Evolutionary conservation across 1,284 basidiomycete species (phyloP).

Genomic region (Irpex sp.): DNA sequence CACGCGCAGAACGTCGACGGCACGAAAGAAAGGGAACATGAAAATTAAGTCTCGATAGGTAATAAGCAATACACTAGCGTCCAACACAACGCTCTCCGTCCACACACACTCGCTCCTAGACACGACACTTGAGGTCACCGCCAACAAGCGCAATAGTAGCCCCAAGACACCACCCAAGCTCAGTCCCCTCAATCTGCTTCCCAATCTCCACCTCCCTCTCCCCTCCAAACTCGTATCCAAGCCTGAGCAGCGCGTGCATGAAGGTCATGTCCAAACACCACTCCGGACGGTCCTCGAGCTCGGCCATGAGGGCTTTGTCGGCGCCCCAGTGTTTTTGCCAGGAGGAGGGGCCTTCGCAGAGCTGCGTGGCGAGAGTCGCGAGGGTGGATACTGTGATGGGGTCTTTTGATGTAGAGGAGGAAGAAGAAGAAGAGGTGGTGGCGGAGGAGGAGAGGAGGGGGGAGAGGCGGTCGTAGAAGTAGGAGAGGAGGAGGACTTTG

Average conservation of each 20-base stretch:
- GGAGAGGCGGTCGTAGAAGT: slow-evolving; percentile 92
- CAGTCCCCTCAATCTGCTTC: slow-evolving; percentile 88
- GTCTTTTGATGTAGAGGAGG: slow-evolving; percentile 8
- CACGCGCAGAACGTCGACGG: no score
- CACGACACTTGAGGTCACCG: slow-evolving; percentile 49
- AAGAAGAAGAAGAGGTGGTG: slow-evolving; percentile 57
- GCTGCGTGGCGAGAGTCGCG: slow-evolving; percentile 56
- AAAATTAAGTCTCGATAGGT: neutral
- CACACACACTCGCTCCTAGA: slow-evolving; percentile 18
- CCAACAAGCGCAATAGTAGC: slow-evolving; percentile 75
- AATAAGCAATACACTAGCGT: neutral
- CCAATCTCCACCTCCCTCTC: slow-evolving; percentile 69
- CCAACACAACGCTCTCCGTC: neutral
- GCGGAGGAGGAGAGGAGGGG: slow-evolving; percentile 56
- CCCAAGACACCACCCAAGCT: slow-evolving; percentile 93
- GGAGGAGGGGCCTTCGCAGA: slow-evolving; percentile 62
- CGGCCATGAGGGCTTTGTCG: slow-evolving; percentile 56
- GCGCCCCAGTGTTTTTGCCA: slow-evolving; percentile 59
- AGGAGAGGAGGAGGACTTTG: slow-evolving; percentile 83
- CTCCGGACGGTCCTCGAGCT: slow-evolving; percentile 83
- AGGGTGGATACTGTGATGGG: slow-evolving; percentile 58
- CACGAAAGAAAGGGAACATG: neutral
- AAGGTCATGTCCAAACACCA: slow-evolving; percentile 96
- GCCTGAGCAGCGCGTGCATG: slow-evolving; percentile 82
- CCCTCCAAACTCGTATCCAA: slow-evolving; percentile 79